Base-by-base conservation (phyloP, 2,329 filamentous ascomycete genomes). In the Claviceps digitariae region DNA sequence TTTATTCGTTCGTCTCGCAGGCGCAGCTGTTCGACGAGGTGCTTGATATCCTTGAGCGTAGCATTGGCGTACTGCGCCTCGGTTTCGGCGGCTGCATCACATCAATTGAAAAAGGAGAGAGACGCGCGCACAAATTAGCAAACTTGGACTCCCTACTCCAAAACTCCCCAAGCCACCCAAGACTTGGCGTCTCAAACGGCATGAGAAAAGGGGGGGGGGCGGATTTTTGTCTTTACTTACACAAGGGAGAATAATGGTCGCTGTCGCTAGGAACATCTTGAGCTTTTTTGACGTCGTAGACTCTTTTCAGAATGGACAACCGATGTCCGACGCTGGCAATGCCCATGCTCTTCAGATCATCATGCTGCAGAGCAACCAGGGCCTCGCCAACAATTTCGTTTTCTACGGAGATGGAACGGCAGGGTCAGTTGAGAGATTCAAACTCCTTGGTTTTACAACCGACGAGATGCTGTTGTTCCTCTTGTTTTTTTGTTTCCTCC, bases 361-460 rank as follows among this genome's bases (percentile, higher is more conserved):
- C 87, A 66, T 97, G 93, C 58, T 87, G 85, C 58, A 98, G 73
- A 43, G 88, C 88, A 54, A 95, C 82, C 57, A 98, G 74, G 51
- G 88, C 91, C 67, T 97, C 90, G 59, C 93, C 93, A 40, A 90
- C 85, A 61, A 98, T 94, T 58, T 89, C 90, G 65, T 98, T 95
- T 64, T 96, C 93, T 93, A 67, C 51, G 54, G 31, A 36, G 43
- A 48, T 34, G 6, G 27, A 46, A 43, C 55, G 62, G 60, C 57
- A 65, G 17, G 15, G 27, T 23, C 23, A 23, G 27, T 31, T n/a
- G 34, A 17, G 5, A n/a, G n/a, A n/a, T 2, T 34, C 7, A 12
- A 2, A 21, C 25, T 17, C 7, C 25, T 46, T 17, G 34, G 6
- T 17, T 4, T 10, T 17, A 38, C 2, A 34, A 34, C 2, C 4